These are phyloP conservation scores for Sporisorium reilianum DNA, from an alignment of 1,284 basidiomycete species.

Conservation along the genomic window DNA sequence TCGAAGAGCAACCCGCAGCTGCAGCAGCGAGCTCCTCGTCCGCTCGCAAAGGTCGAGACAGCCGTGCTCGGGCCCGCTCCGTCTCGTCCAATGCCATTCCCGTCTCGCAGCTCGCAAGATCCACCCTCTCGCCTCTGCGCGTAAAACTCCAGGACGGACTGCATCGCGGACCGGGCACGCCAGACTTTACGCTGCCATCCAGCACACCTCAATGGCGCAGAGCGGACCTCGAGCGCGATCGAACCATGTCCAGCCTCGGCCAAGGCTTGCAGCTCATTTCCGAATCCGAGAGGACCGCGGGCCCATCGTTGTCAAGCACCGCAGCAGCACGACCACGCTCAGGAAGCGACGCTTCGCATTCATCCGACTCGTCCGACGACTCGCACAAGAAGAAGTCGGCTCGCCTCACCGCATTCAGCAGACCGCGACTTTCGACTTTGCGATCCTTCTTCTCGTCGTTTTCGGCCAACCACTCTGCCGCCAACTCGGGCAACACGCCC, in stretches of 20 bases:
- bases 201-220: conserved; percentile 40
- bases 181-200: conserved; percentile 48
- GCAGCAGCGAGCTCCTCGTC: conserved; percentile 32
- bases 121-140: conserved; percentile 24
- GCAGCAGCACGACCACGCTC: conserved; percentile 31
- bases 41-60: conserved; percentile 26
- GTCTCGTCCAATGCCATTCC: conserved; percentile 45
- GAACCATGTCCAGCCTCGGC: conserved; percentile 46
- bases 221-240: conserved; percentile 33
- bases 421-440: conserved; percentile 32
- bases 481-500: conserved; percentile 21
- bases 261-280: conserved; percentile 48
- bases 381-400: conserved; percentile 37
- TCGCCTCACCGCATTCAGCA: conserved; percentile 6
- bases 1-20: conserved; percentile 10
- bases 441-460: conserved; percentile 58
- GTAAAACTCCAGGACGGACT: conserved; percentile 16
- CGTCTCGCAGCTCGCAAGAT: conserved; percentile 27
- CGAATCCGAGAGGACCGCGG: conserved; percentile 25
- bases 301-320: conserved; percentile 12
- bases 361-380: conserved; percentile 27
- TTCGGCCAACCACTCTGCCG: conserved; percentile 23
- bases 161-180: conserved; percentile 53
- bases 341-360: conserved; percentile 23
- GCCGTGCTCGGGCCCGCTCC: conserved; percentile 40